These are phyloP conservation scores for Picochlorum sp. DNA, from an alignment of 139 green algal genomes.

Conservation along the genomic window DNA sequence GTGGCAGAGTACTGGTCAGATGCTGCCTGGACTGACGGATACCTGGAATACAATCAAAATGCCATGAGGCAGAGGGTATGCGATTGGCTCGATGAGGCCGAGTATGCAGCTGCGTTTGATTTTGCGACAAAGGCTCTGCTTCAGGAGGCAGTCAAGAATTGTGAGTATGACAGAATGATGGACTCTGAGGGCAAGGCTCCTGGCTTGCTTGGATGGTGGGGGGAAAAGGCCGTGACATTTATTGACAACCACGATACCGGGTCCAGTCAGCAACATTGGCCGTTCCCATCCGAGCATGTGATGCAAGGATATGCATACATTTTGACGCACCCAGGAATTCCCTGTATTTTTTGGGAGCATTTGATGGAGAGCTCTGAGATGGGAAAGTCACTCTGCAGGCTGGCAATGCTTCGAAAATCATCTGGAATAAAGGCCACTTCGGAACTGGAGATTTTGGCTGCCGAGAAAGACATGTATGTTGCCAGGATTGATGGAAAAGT, in stretches of 20 bases:
- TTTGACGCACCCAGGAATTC: slow-evolving; percentile 83
- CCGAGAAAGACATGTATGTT: slow-evolving; percentile 63
- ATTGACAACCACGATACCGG: slow-evolving; percentile 72
- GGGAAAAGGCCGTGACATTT: slow-evolving; percentile 61
- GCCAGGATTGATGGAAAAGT: slow-evolving; percentile 35
- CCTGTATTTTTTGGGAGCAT: slow-evolving; percentile 79
- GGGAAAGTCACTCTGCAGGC: not conserved
- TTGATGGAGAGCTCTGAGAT: slow-evolving; percentile 18
- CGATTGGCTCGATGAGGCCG: slow-evolving; percentile 74
- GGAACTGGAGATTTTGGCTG: slow-evolving; percentile 52
- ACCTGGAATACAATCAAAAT: slow-evolving; percentile 48
- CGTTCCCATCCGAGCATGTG: slow-evolving; percentile 52
- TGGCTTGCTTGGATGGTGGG: slow-evolving; percentile 59
- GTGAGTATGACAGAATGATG: slow-evolving; percentile 77
- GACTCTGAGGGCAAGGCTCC: slow-evolving; percentile 57
- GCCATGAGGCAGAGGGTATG: slow-evolving; percentile 31
- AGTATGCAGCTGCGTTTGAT: slow-evolving; percentile 75
- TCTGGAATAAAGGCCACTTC: slow-evolving; percentile 38
- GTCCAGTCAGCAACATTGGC: slow-evolving; percentile 61
- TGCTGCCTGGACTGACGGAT: slow-evolving; percentile 8
- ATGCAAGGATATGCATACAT: slow-evolving; percentile 86
- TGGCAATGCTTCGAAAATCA: slow-evolving; percentile 40
- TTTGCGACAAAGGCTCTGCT: slow-evolving; percentile 87
- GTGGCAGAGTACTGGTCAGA: slow-evolving; percentile 67
- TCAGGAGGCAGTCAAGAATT: slow-evolving; percentile 78